Conservation (phyloP, 148 eudicot species). For the Vaccinium myrtillus region DNA sequence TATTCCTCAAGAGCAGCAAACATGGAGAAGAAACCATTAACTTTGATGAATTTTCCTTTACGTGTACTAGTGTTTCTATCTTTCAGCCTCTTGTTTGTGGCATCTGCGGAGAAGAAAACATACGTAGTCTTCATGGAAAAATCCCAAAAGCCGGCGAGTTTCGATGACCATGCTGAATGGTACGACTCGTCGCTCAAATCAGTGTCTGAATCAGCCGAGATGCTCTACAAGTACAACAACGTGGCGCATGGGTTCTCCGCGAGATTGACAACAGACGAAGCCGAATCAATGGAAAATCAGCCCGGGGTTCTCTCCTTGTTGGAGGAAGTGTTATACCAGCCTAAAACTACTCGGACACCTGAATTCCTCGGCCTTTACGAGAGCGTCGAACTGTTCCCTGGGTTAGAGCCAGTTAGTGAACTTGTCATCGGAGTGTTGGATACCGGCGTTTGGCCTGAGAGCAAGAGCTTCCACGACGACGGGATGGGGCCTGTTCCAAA, state of each 20-base stretch:
- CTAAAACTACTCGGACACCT: no score
- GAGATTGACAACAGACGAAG: conserved; percentile 31
- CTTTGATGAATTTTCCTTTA: neutral
- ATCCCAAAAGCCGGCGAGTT: conserved; percentile 35
- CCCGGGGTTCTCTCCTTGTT: no score
- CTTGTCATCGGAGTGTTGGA: conserved; percentile 43
- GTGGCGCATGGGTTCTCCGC: conserved; percentile 44
- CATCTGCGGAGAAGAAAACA: conserved; percentile 16
- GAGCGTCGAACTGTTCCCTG: no score
- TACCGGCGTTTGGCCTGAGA: conserved; percentile 52
- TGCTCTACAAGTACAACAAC: conserved; percentile 36
- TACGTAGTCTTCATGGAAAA: conserved; percentile 45
- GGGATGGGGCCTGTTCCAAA: conserved; percentile 38
- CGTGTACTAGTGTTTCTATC: conserved; percentile 12
- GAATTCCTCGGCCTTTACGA: no score
- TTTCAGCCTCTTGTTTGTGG: neutral
- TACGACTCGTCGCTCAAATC: conserved; percentile 43
- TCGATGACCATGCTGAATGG: conserved; percentile 32
- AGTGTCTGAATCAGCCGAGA: conserved; percentile 30
- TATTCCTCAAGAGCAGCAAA: neutral
- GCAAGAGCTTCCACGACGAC: conserved; percentile 39
- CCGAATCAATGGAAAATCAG: conserved; percentile 12
- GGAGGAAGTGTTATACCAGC: no score
- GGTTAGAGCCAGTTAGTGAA: conserved; percentile 27
- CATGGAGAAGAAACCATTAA: neutral